Base-by-base conservation (phyloP, 2,329 filamentous ascomycete genomes). In the Ophiostoma ips region DNA sequence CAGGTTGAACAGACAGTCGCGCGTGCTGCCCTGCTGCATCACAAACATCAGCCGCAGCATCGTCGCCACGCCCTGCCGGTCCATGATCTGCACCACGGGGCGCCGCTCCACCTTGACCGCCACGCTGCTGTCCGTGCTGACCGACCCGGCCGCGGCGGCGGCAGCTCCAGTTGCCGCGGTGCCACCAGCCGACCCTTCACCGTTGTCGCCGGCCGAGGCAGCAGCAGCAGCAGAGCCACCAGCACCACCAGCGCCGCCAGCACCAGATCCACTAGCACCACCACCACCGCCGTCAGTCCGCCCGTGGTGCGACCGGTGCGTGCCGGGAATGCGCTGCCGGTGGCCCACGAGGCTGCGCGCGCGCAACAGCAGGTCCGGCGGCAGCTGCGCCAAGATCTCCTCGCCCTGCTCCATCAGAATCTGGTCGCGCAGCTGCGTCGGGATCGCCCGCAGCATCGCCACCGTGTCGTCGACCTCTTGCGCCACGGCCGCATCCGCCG, bases 11-110 rank as follows among this genome's bases (percentile, higher is more conserved):
- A 98, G 73, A 53, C 87, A 85, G 54, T 76, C 79, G 57, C 88
- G 86, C 46, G 92, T 83, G 54, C 86, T 92, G 19, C 86, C 87
- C 56, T 90, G 86, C 57, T 95, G 87, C 45, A 87, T 84, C 59
- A 96, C 88, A 64, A 98, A 98, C 90, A 98, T 95, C 10, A 98
- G 76, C n/a, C 94, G 86, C 40, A 98, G 74, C 33, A 98, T 71
- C n/a, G 92, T 96, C 24, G 94, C 92, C 56, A 98, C 83, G 24
- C 94, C 92, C 44, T 89, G 77, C 67, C 95, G 95, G 65, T 98
- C 92, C 30, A 98, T 77, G 84, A 98, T 95, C 63, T 98, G 92
- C 21, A 95, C 85, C 52, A 94, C 84, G 19, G 87, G 82, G 54
- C 85, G 84, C 51, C 86, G 81, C 59, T 84, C 83, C 35, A 73